Evolutionary conservation across 1,284 basidiomycete genomes (phyloP).

Genomic region (Lignosus rhinocerotis): DNA sequence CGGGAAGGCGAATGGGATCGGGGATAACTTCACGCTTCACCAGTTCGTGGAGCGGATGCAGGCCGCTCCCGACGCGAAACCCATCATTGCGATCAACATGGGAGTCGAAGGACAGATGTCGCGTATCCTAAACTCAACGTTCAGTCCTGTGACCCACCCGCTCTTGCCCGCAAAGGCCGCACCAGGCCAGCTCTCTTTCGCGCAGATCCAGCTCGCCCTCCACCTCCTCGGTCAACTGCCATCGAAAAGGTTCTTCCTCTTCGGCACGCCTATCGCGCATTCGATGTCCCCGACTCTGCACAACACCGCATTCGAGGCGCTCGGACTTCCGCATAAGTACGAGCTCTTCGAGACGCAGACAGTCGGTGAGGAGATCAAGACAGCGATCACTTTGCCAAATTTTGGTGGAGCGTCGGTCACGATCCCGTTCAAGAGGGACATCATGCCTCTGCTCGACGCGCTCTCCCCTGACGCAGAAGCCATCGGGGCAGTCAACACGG

Average conservation of each 20-base stretch:
- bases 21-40: slow-evolving; percentile 83
- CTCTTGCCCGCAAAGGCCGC: slow-evolving; percentile 83
- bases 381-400: slow-evolving; percentile 61
- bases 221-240: slow-evolving; percentile 81
- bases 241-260: slow-evolving; percentile 76
- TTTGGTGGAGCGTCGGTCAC: slow-evolving; percentile 98
- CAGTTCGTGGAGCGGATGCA: slow-evolving; percentile 61
- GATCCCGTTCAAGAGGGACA: slow-evolving; percentile 89
- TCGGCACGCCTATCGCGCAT: slow-evolving; percentile 87
- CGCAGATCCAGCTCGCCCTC: slow-evolving; percentile 81
- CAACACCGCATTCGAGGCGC: slow-evolving; percentile 81
- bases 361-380: slow-evolving; percentile 68
- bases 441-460: slow-evolving; percentile 78
- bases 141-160: slow-evolving; percentile 91
- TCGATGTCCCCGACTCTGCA: slow-evolving; percentile 94
- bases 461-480: slow-evolving; percentile 78
- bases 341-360: slow-evolving; percentile 72
- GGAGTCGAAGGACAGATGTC: slow-evolving; percentile 88
- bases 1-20: slow-evolving; percentile 73
- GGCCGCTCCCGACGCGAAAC: slow-evolving; percentile 54
- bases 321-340: slow-evolving; percentile 87
- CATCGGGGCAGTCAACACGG: slow-evolving; percentile 93
- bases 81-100: slow-evolving; percentile 95
- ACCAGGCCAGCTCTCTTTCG: slow-evolving; percentile 90
- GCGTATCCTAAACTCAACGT: slow-evolving; percentile 81